These are phyloP conservation scores for Rhizophora apiculata DNA, from an alignment of 345 rosid genomes.

Conservation along the genomic window DNA sequence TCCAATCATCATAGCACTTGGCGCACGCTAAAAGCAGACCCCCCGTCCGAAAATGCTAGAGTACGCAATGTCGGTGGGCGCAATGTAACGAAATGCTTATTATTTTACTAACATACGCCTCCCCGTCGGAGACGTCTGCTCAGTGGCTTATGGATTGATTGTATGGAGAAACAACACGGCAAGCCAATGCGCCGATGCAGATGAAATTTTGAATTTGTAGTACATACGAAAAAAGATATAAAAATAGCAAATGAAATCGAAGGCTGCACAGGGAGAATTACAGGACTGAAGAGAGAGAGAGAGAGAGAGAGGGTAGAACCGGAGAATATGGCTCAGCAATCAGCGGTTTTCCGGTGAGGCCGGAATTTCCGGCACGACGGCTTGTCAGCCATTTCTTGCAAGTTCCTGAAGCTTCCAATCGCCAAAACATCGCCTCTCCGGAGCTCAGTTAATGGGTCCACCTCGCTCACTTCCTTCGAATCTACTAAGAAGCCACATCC, in stretches of 20 bases:
- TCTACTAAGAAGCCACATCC: constrained; percentile 16
- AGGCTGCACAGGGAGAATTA: not conserved
- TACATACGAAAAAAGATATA: too few relatives aligned
- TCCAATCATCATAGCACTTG: constrained; percentile 29
- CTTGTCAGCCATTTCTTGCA: constrained; percentile 47
- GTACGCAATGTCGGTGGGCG: not conserved
- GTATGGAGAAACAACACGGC: too few relatives aligned
- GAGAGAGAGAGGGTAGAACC: not conserved
- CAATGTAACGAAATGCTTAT: not conserved
- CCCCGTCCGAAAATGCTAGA: not conserved
- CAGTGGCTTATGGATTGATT: too few relatives aligned
- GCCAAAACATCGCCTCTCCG: constrained; percentile 45
- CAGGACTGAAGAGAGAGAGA: not conserved
- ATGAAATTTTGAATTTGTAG: too few relatives aligned
- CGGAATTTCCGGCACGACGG: constrained; percentile 33
- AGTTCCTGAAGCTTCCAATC: constrained; percentile 64
- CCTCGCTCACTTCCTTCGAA: constrained; percentile 35
- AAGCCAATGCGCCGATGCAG: too few relatives aligned
- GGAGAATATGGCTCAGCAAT: constrained; percentile 36
- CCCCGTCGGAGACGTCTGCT: too few relatives aligned
- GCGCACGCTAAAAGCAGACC: constrained; percentile 16
- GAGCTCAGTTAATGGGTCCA: constrained; percentile 31
- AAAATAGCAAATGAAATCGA: not conserved
- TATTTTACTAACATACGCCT: constrained; percentile 25
- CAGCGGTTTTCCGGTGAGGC: constrained; percentile 66